Conservation (phyloP, 305 asterid species). For the Euphrasia arctica region DNA sequence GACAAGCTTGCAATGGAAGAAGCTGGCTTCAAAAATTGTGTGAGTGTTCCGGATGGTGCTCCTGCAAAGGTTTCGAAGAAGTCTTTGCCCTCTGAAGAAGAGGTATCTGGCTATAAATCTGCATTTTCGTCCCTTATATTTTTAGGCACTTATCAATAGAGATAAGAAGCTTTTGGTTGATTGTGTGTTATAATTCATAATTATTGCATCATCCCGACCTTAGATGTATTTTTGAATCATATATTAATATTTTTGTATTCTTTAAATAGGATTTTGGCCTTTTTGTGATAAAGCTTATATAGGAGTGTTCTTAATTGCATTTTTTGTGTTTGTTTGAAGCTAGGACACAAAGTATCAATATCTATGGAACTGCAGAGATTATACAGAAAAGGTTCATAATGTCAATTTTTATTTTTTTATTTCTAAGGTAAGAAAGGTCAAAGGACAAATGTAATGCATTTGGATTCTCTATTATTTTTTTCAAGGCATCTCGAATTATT, state of each 20-base stretch:
- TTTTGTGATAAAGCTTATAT: constrained; percentile 19
- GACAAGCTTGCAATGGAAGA: constrained; percentile 99
- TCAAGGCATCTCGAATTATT: constrained; percentile 87
- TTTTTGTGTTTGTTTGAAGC: constrained; percentile 41
- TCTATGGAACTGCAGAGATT: constrained; percentile 94
- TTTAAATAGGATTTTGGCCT: not conserved
- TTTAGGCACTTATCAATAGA: no score
- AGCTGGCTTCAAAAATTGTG: constrained; percentile 91
- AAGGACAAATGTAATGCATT: constrained; percentile 24
- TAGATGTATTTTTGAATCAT: not conserved
- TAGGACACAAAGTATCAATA: constrained; percentile 89
- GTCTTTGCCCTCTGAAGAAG: constrained; percentile 58
- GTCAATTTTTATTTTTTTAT: not conserved
- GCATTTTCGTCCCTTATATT: no score
- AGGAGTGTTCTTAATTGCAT: constrained; percentile 39
- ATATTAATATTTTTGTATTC: not conserved
- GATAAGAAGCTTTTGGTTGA: not conserved
- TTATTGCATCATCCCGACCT: not conserved
- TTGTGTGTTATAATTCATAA: not conserved
- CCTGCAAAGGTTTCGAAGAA: constrained; percentile 71
- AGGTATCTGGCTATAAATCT: constrained; percentile 38
- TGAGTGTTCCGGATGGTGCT: constrained; percentile 96
- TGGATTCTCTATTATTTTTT: constrained; percentile 23
- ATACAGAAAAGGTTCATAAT: constrained; percentile 58
- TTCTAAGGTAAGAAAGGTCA: constrained; percentile 17